These are phyloP conservation scores for Aspergillus sp. DNA, from an alignment of 2,329 filamentous ascomycete species.

Conservation along the genomic window DNA sequence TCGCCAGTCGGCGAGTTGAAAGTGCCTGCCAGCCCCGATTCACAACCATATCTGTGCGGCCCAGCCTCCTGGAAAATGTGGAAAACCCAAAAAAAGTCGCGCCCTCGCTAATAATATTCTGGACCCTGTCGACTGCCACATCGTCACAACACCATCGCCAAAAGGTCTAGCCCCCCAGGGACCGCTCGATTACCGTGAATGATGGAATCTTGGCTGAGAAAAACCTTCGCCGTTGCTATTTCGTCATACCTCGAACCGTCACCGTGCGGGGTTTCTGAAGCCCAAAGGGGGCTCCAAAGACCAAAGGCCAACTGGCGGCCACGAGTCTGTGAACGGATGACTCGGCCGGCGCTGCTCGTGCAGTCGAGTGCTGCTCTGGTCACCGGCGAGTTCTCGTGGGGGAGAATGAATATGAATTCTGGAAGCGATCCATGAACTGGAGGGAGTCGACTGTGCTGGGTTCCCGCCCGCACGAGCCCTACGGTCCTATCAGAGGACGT, in stretches of 20 bases:
- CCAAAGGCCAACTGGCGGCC: neutral
- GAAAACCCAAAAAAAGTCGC: neutral
- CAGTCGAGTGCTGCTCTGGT: too few species aligned
- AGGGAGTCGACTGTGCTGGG: neutral
- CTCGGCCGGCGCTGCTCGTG: too few species aligned
- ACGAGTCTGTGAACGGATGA: neutral
- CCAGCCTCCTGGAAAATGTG: conserved; percentile 10
- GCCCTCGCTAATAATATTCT: conserved; percentile 7
- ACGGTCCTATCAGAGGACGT: conserved; percentile 9
- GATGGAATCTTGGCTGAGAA: conserved; percentile 1
- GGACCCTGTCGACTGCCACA: conserved; percentile 10
- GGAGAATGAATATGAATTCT: neutral
- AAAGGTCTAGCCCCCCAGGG: conserved; percentile 10
- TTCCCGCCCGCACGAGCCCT: neutral
- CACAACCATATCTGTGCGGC: neutral
- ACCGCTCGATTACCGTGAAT: conserved; percentile 7
- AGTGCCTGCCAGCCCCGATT: neutral
- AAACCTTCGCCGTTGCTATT: conserved; percentile 4
- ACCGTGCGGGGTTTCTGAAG: neutral
- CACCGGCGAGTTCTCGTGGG: neutral
- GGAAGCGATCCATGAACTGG: conserved; percentile 11
- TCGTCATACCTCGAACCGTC: conserved; percentile 4
- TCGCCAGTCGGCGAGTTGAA: neutral
- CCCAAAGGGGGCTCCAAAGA: neutral
- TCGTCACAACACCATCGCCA: conserved; percentile 1